These are phyloP conservation scores for Metarhizium anisopliae DNA, from an alignment of 2,329 filamentous ascomycete genomes.

Conservation along the genomic window DNA sequence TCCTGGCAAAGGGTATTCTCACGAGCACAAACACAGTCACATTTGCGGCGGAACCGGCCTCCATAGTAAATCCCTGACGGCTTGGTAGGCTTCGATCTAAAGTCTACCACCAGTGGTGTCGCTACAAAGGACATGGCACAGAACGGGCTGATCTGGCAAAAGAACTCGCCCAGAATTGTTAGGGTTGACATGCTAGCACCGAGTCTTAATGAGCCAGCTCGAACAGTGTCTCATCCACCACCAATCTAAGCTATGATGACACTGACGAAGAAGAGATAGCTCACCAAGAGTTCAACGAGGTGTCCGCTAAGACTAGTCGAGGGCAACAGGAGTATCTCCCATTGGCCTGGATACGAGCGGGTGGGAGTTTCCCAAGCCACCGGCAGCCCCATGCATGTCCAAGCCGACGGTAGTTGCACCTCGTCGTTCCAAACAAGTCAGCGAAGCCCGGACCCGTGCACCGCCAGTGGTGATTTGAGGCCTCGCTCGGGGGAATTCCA, in stretches of 20 bases:
- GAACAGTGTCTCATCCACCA: background rate
- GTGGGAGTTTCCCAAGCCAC: conserved; percentile 1
- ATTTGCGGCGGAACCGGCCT: background rate
- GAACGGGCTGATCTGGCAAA: too few relatives aligned
- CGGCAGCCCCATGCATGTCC: background rate
- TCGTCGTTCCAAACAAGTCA: background rate
- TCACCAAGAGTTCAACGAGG: background rate
- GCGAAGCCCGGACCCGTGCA: background rate
- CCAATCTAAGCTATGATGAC: background rate
- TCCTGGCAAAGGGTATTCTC: background rate
- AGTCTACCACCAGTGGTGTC: too few relatives aligned
- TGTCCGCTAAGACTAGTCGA: background rate
- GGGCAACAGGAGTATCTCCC: conserved; percentile 4
- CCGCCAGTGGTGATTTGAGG: background rate
- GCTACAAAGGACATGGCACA: too few relatives aligned
- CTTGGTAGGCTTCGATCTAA: background rate
- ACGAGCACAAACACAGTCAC: background rate
- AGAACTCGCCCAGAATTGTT: background rate
- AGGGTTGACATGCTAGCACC: background rate
- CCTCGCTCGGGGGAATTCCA: background rate
- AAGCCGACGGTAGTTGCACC: conserved; percentile 5
- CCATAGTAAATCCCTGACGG: background rate
- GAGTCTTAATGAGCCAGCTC: background rate
- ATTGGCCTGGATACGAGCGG: conserved; percentile 4
- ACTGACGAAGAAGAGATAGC: background rate